These are phyloP conservation scores for Cladosporium sp. DNA, from an alignment of 2,329 filamentous ascomycete genomes.

Conservation along the genomic window DNA sequence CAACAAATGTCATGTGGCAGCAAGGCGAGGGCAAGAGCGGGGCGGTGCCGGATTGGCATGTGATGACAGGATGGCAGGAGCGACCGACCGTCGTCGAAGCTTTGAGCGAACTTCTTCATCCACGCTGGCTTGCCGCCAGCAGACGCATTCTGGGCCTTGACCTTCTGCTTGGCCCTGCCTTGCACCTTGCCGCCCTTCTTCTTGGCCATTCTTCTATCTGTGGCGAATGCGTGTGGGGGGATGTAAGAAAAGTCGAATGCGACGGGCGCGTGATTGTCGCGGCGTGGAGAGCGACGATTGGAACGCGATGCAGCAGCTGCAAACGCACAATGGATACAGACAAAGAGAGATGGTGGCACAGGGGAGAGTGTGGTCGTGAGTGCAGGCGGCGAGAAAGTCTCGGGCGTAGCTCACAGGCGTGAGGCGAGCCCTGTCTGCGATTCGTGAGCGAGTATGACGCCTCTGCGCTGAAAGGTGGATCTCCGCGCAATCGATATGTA, in stretches of 20 bases:
- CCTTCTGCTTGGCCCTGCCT: constrained; percentile 22
- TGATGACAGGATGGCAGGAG: neutral
- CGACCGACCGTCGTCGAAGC: constrained; percentile 11
- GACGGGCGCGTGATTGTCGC: neutral
- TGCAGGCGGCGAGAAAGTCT: neutral
- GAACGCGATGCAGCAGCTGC: neutral
- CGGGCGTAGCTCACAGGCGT: neutral
- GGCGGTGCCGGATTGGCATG: neutral
- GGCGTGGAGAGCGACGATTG: neutral
- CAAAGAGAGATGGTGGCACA: neutral
- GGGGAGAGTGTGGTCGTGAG: neutral
- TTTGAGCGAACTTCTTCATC: constrained; percentile 11
- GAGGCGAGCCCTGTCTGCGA: neutral
- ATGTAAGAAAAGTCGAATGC: neutral
- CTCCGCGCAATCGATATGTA: neutral
- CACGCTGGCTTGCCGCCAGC: constrained; percentile 3
- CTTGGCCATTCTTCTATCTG: constrained; percentile 15
- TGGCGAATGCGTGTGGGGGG: constrained; percentile 25
- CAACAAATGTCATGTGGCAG: neutral
- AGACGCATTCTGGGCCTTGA: constrained; percentile 19
- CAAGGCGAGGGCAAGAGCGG: too few species aligned
- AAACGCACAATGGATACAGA: neutral
- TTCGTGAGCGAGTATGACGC: constrained; percentile 4
- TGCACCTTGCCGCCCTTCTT: constrained; percentile 22
- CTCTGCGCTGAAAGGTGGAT: neutral